Base-by-base conservation (phyloP, 1,284 basidiomycete genomes). In the Ceratobasidium sp. region DNA sequence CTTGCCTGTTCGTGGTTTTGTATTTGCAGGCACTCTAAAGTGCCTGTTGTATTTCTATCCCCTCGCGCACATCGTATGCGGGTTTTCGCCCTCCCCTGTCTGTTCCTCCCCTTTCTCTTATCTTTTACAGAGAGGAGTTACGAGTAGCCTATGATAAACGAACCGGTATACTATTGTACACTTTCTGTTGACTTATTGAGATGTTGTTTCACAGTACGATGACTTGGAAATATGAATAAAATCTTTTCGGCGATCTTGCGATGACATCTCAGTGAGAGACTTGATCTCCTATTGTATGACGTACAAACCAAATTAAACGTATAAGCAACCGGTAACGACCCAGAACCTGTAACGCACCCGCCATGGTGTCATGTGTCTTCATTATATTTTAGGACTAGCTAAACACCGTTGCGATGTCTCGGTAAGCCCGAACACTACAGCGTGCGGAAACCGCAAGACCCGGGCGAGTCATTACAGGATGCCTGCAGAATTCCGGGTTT, bases 171-270 rank as follows among this genome's bases (percentile, higher is more conserved):
- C 67, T 70, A 70, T 36, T 70, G 67, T 70, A 70, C 67, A 59
- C 67, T 59, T 70, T 70, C 67, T 70, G 53, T 59, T 64, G 55
- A 70, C 67, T 70, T 70, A 70, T 70, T 70, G 48, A n/a, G 67
- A 26, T 58, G 39, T 50, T 50, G 67, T 59, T 70, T 70, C 26
- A 43, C 41, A 9, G 28, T 59, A 70, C 59, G 65, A 12, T 52
- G 21, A 26, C 21, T 26, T 34, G 50, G 50, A 50, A n/a, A 59
- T 28, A 59, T 70, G 67, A 70, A 70, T 59, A 48, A 70, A 70
- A 67, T 41, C 9, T n/a, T 50, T 36, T 55, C 18, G 43, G 21
- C 18, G 39, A 26, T 39, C 50, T 30, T 26, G 9, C 52, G 28
- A 12, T 18, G 6, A 23, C 10, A 10, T 10, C 26, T 53, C 21